Base-by-base conservation (phyloP, 345 rosid species). In the Cardamine chenopodiifolia region DNA sequence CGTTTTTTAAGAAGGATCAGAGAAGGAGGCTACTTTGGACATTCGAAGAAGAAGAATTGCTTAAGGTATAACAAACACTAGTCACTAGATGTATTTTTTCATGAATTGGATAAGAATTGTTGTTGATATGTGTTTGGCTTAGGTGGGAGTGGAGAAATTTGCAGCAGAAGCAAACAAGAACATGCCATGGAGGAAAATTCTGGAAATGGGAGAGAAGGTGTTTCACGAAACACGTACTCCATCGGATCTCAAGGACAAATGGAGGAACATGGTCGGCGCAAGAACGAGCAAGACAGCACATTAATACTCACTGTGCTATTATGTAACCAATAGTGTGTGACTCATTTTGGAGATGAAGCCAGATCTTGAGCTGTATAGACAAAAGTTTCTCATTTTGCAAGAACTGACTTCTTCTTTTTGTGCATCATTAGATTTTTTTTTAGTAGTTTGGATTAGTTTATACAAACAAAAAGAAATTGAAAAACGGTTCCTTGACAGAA, bases 101-200 rank as follows among this genome's bases (percentile, higher is more conserved):
- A 52, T 29, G 44, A 10, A 40, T 45, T 7, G 17, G 60, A 7
- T 42, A 14, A 66, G 29, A 48, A 40, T 6, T 52, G 52, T 39
- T 60, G 39, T 63, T 54, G 32, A 63, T 45, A 26, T 37, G 25
- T 29, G 37, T 61, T 32, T 72, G 55, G 40, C 6, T 50, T 85
- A 88, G 98, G 84, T 83, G 68, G 96, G 90, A 63, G 92, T 89
- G 73, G 75, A 62, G 42, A 85, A 56, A 61, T 85, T 79, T 70
- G 74, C 87, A 9, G 71, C 35, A 47, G 49, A 66, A 34, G 66
- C 32, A 15, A 88, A 83, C 5, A 91, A 84, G 82, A 86, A 91
- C 80, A 57, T 89, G 49, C 92, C 98, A 10, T 94, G 96, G 96
- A 83, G 81, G 75, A 94, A 86, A 78, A 81, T 93, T 66, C 71